Evolutionary conservation across 345 rosid species (phyloP), one percentile per base, ranked within the genome.

Genomic region (Hirschfeldia incana): DNA sequence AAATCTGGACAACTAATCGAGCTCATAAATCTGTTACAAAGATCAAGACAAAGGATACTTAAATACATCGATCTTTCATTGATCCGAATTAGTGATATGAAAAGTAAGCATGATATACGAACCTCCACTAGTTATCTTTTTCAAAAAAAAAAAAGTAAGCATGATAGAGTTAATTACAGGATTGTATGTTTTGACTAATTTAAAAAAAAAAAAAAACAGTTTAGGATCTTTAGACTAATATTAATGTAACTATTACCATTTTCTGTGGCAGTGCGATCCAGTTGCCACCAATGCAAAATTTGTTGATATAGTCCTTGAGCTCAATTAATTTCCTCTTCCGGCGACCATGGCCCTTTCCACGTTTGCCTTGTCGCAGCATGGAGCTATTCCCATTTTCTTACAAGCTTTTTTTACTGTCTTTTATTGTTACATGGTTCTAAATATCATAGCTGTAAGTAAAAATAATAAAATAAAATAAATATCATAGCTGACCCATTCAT

Each of bases 261-360:
- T 94, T 94, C 75, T 94, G 97, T 75, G 98, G 97, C 64, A 94
- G 95, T 29, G 98, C 97, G 79, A 94, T 94, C 98, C 98, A 94
- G 72, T 94, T 94, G 77, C 92, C 92, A 42, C 98, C 98, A 44
- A 97, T 94, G 8, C 98, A 97, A 78, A 80, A 71, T 33, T 84
- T 82, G 46, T 94, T 94, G 73, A 94, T 94, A 63, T 89, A 91
- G 74, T 89, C 94, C 83, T 94, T 94, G 73, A 94, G 98, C 87
- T 84, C 91, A 85, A 21, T 21, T 21, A 21, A 21, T 21, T 21
- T 94, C 98, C 55, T 94, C 98, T 83, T 94, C 98, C 12, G 98
- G 93, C 21, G 98, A 89, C 98, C 98, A 94, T 28, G 98, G 98
- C 11, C 98, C 98, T 70, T 85, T 94, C 86, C 66, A 92, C 97